Conservation (phyloP, 1,284 basidiomycete genomes). For the Wallemia hederae region DNA sequence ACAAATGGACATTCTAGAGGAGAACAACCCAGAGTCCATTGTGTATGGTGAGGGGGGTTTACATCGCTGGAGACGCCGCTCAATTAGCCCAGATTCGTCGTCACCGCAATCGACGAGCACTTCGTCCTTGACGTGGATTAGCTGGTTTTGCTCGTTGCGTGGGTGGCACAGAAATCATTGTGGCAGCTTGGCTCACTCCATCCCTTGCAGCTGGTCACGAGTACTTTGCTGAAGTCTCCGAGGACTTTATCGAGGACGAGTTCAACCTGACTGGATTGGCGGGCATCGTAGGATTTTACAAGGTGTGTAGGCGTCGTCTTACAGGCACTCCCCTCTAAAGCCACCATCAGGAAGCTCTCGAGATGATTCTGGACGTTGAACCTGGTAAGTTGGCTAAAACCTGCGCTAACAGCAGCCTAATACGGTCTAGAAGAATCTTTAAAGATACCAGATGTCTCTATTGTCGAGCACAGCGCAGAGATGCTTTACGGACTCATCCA, state of each 20-base stretch:
- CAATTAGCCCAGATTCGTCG: conserved; percentile 2
- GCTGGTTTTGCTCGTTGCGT: conserved; percentile 86
- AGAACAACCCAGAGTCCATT: not conserved
- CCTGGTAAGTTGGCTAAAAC: conserved; percentile 33
- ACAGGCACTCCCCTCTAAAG: not conserved
- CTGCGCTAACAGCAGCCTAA: not conserved
- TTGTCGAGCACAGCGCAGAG: conserved; percentile 92
- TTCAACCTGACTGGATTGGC: conserved; percentile 95
- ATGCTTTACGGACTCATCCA: conserved; percentile 92
- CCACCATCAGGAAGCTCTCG: conserved; percentile 54
- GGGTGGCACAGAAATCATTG: not conserved
- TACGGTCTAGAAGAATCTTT: conserved; percentile 55
- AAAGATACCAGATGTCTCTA: conserved; percentile 54
- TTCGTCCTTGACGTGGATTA: conserved; percentile 57
- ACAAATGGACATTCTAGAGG: not conserved
- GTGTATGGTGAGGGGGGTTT: not conserved
- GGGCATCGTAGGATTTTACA: conserved; percentile 88
- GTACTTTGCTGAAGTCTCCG: conserved; percentile 90
- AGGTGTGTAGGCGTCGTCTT: not conserved
- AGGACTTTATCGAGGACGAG: conserved; percentile 99
- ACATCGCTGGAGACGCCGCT: no score
- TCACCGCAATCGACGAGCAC: conserved; percentile 6
- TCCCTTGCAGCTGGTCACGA: conserved; percentile 44
- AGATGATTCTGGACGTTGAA: conserved; percentile 99
- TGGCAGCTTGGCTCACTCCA: not conserved